These are phyloP conservation scores for Diaporthe ampelina DNA, from an alignment of 2,329 filamentous ascomycete genomes.

Conservation along the genomic window DNA sequence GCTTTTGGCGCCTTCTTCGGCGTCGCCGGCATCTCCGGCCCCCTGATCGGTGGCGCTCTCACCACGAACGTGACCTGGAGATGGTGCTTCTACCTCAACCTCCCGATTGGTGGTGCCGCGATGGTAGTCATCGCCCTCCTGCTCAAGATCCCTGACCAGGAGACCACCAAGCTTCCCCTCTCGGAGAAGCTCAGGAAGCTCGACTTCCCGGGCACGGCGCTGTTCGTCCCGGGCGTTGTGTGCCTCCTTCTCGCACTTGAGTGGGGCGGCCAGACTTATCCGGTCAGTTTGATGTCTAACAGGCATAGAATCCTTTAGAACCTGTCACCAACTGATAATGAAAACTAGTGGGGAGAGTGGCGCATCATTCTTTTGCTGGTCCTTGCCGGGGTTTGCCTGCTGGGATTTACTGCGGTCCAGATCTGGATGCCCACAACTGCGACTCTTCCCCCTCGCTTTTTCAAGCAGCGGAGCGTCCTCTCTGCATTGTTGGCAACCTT, in stretches of 20 bases:
- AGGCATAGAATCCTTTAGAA: too few species aligned
- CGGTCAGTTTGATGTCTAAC: neutral
- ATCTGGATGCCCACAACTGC: slow-evolving; percentile 58
- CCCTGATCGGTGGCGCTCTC: slow-evolving; percentile 46
- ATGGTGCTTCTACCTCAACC: slow-evolving; percentile 47
- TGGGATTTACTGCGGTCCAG: slow-evolving; percentile 52
- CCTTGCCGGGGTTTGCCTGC: slow-evolving; percentile 47
- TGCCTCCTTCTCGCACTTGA: slow-evolving; percentile 45
- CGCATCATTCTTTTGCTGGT: slow-evolving; percentile 50
- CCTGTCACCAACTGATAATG: neutral
- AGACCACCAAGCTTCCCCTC: slow-evolving; percentile 38
- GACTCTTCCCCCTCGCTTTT: slow-evolving; percentile 62
- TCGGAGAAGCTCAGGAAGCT: slow-evolving; percentile 45
- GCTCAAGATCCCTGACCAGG: slow-evolving; percentile 42
- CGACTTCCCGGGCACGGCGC: slow-evolving; percentile 42
- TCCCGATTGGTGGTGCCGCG: slow-evolving; percentile 1
- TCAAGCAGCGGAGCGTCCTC: slow-evolving; percentile 59
- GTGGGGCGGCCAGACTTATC: slow-evolving; percentile 45
- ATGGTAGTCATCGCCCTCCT: slow-evolving; percentile 42
- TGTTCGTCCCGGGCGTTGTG: slow-evolving; percentile 44
- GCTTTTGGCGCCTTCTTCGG: slow-evolving; percentile 29
- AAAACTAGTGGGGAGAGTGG: slow-evolving; percentile 46
- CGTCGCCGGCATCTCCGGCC: slow-evolving; percentile 32
- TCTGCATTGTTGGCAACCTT: slow-evolving; percentile 52
- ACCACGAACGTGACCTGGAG: slow-evolving; percentile 46